Conservation (phyloP, 176 grass and related monocot species). For the Triticum dicoccoides region DNA sequence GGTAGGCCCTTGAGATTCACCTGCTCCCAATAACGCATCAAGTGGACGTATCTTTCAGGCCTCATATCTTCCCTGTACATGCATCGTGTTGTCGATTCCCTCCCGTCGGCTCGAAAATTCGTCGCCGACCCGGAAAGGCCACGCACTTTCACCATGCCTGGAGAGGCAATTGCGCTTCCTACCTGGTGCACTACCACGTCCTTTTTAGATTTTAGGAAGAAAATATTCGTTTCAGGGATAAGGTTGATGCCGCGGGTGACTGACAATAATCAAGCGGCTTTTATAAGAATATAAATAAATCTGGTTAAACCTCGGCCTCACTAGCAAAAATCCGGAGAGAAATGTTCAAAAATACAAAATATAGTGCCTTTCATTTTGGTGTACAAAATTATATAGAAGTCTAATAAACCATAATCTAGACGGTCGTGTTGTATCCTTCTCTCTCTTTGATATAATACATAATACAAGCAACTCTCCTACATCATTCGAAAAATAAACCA, state of each 20-base stretch:
- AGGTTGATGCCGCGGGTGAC: neutral
- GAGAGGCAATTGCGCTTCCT: neutral
- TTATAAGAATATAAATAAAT: no score
- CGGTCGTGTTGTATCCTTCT: no score
- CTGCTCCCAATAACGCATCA: slow-evolving; percentile 26
- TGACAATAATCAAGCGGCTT: neutral
- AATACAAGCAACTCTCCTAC: no score
- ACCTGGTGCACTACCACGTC: neutral
- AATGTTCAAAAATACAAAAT: neutral
- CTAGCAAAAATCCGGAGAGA: neutral
- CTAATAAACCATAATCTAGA: no score
- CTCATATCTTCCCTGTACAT: neutral
- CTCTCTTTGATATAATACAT: no score
- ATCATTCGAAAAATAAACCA: no score
- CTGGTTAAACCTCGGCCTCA: neutral
- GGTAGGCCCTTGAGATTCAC: slow-evolving; percentile 5
- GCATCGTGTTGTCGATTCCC: neutral
- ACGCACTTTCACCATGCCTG: neutral
- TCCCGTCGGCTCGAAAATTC: neutral
- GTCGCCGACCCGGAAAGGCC: neutral
- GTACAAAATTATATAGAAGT: neutral
- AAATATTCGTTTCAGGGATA: neutral
- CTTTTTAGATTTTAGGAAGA: no score
- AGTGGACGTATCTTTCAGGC: slow-evolving; percentile 29
- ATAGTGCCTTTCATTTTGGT: neutral